Percentiles rank a stretch among this genome's conserved stretches.
These are phyloP conservation scores for Chloris gayana DNA, from an alignment of 176 grass and related monocot genomes.

Conservation along the genomic window DNA sequence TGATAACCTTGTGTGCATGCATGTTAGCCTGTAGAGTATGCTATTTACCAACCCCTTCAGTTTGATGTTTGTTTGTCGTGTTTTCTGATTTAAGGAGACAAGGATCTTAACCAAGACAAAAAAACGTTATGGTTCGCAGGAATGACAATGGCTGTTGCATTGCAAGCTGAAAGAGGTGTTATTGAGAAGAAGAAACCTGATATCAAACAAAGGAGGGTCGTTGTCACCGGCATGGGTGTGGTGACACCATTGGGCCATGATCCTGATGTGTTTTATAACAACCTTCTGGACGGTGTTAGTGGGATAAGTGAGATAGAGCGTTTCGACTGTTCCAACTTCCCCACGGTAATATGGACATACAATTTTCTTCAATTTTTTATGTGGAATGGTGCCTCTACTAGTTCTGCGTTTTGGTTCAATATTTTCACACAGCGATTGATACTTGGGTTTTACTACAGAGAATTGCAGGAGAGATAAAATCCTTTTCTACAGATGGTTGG, in stretches of 20 bases:
- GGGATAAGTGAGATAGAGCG: slow-evolving; percentile 93
- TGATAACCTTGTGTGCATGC: neutral
- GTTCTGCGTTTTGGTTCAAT: slow-evolving; percentile 23
- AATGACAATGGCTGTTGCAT: slow-evolving; percentile 76
- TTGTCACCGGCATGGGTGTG: slow-evolving; percentile 95
- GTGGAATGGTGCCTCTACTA: neutral
- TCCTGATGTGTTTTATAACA: slow-evolving; percentile 90
- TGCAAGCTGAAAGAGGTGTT: slow-evolving; percentile 72
- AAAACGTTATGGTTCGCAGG: slow-evolving; percentile 53
- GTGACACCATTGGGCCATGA: slow-evolving; percentile 98
- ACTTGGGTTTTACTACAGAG: slow-evolving; percentile 60
- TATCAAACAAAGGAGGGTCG: slow-evolving; percentile 86
- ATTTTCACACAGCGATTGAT: slow-evolving; percentile 22
- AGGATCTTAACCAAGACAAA: slow-evolving; percentile 28
- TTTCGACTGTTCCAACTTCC: slow-evolving; percentile 92
- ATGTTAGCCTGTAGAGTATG: slow-evolving; percentile 6
- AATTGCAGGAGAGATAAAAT: slow-evolving; percentile 99
- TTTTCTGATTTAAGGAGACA: slow-evolving; percentile 23
- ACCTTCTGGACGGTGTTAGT: slow-evolving; percentile 83
- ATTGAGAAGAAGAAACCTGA: slow-evolving; percentile 66
- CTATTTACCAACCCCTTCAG: slow-evolving; percentile 8
- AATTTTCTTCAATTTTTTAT: slow-evolving; percentile 24
- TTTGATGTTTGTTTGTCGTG: slow-evolving; percentile 6
- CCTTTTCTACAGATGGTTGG: slow-evolving; percentile 85
- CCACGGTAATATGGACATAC: slow-evolving; percentile 62